Evolutionary conservation across 371 early-diverging fungal species (phyloP).

Genomic region (Rhizomucor pusillus): DNA sequence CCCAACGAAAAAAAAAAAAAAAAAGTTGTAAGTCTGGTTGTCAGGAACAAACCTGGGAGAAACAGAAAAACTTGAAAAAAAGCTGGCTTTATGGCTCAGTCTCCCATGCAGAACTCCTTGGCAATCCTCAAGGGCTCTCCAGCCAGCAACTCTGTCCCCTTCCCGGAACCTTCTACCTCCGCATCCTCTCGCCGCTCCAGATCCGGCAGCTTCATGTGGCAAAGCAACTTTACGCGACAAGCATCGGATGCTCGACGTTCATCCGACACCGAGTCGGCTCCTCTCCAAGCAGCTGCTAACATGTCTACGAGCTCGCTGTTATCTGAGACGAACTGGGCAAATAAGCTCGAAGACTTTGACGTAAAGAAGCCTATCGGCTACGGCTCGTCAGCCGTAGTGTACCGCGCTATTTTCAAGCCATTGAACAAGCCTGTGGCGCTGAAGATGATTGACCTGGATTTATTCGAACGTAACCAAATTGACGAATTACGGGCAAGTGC

Average conservation of each 20-base stretch:
- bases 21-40: too few species aligned
- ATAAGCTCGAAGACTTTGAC: constrained; percentile 43
- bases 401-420: constrained; percentile 77
- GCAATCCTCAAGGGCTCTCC: not conserved
- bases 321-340: not conserved
- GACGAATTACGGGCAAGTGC: constrained; percentile 20
- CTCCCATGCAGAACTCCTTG: not conserved
- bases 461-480: constrained; percentile 87
- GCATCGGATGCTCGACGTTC: not conserved
- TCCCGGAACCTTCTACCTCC: not conserved
- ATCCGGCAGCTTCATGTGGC: not conserved
- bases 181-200: not conserved
- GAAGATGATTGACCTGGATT: constrained; percentile 89
- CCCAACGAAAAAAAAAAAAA: too few species aligned
- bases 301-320: not conserved
- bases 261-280: not conserved
- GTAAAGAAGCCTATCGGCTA: constrained; percentile 55
- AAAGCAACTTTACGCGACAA: not conserved
- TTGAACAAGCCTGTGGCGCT: constrained; percentile 70
- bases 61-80: too few species aligned
- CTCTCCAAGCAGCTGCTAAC: not conserved
- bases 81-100: not conserved
- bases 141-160: not conserved
- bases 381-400: constrained; percentile 88
- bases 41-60: not conserved